A percentile compares a stretch with the other conserved stretches of the same genome.
phyloP scores from a whole-genome alignment of 1,284 basidiomycete species.

The Austroboletus novae-zelandiae region DNA sequence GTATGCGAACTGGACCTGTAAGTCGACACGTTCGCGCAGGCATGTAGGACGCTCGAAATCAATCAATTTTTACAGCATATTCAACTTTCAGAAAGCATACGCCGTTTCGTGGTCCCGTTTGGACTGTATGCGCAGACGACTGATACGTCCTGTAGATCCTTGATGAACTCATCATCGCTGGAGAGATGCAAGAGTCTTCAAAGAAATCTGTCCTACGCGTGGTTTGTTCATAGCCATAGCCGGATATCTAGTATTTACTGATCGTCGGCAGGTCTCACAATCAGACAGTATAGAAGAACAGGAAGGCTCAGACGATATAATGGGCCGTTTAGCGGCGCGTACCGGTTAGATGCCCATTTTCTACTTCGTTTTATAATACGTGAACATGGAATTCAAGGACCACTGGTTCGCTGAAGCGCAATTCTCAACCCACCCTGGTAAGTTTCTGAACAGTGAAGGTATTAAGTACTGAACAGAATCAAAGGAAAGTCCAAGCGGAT shows the following conservation, averaged over 20 bases:
- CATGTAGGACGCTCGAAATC: background rate
- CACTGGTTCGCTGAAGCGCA: conserved; percentile 27
- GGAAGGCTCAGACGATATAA: conserved; percentile 75
- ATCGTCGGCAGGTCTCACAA: conserved; percentile 63
- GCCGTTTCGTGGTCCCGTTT: conserved; percentile 55
- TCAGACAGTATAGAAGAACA: conserved; percentile 79
- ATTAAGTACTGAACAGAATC: background rate
- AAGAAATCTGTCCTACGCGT: conserved; percentile 96
- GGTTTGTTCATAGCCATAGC: conserved; percentile 42
- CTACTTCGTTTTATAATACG: conserved; percentile 1
- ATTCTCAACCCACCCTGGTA: background rate
- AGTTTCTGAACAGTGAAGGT: background rate
- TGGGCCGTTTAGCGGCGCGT: conserved; percentile 70
- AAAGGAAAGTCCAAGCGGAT: background rate
- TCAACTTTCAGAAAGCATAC: conserved; percentile 98
- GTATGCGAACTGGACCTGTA: conserved; percentile 96
- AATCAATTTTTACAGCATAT: conserved; percentile 61
- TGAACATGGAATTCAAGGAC: conserved; percentile 26
- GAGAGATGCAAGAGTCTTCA: conserved; percentile 97
- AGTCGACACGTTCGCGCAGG: conserved; percentile 22
- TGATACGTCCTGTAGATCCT: conserved; percentile 62
- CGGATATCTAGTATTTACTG: conserved; percentile 4
- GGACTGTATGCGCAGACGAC: conserved; percentile 1
- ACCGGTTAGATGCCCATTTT: conserved; percentile 46
- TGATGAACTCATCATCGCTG: conserved; percentile 97